These are phyloP conservation scores for Penicillium canariense DNA, from an alignment of 495 filamentous ascomycete species.

Conservation along the genomic window DNA sequence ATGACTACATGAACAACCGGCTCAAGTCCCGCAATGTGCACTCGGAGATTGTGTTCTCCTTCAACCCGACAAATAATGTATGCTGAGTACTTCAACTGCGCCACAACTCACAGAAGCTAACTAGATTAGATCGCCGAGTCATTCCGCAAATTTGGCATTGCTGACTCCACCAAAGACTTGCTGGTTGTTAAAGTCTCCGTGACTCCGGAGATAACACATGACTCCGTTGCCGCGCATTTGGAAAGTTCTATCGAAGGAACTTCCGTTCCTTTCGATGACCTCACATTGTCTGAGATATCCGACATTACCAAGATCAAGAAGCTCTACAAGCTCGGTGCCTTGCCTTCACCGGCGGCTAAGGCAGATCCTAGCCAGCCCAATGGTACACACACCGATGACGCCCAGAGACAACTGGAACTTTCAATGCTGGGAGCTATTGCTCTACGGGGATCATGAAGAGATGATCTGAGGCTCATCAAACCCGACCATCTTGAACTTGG, in stretches of 20 bases:
- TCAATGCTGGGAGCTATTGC: constrained; percentile 70
- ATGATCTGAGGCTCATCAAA: not conserved
- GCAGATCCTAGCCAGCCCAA: constrained; percentile 16
- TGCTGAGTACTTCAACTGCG: constrained; percentile 11
- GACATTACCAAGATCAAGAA: constrained; percentile 74
- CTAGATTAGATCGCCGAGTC: constrained; percentile 75
- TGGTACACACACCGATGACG: constrained; percentile 24
- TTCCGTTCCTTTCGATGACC: constrained; percentile 61
- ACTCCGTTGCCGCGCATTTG: constrained; percentile 62
- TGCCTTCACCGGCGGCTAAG: constrained; percentile 35
- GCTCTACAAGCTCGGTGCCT: constrained; percentile 72
- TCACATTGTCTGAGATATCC: constrained; percentile 49
- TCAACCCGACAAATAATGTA: constrained; percentile 87
- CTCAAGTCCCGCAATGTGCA: constrained; percentile 85
- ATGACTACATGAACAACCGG: constrained; percentile 56
- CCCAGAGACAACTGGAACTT: constrained; percentile 55
- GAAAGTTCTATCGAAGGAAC: constrained; percentile 58
- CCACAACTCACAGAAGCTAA: constrained; percentile 19
- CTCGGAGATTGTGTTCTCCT: constrained; percentile 82
- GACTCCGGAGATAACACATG: constrained; percentile 46
- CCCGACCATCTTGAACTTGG: not conserved
- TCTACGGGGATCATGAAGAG: constrained; percentile 55
- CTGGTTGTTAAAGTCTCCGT: constrained; percentile 71
- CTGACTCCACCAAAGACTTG: constrained; percentile 63
- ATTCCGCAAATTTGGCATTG: constrained; percentile 83